Evolutionary conservation across 2,329 filamentous ascomycete species (phyloP), one percentile per base, ranked within the genome.

Genomic region (Fusarium napiforme): DNA sequence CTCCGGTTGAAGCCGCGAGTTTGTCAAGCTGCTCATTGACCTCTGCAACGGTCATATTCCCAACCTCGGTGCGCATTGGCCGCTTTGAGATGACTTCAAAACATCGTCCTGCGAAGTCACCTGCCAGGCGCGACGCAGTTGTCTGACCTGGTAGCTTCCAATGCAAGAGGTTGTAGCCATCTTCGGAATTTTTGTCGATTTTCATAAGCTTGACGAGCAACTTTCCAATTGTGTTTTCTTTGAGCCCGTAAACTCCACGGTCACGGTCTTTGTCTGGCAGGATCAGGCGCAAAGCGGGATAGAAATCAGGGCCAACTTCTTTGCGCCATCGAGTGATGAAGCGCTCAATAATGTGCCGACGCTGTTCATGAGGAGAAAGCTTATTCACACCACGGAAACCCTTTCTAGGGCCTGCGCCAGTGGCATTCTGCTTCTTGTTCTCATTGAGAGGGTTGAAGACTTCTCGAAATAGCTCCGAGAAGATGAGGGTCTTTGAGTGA

Each of bases 181-280:
- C 96, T 72, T 97, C 94, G 0, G 94, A 97, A 77, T 95, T 92
- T 77, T 92, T 93, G 84, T 95, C 92, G 77, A 99, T 97, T 79
- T 95, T 96, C 86, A 97, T 92, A 43, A 97, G 88, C 79, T 95
- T 96, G 66, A 98, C 93, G n/a, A 98, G 86, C 26, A 98, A 84
- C 79, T 95, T 97, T 15, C 92, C 96, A 67, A 99, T 95, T 9
- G 92, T 90, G 80, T 93, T 95, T 84, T 99, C 96, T 80, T 98
- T 98, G 45, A 99, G 86, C 2, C 96, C 94, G 78, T 98, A 99
- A 85, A 97, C 95, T 23, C 93, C 93, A 53, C 96, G 90, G 78
- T 98, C 95, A 43, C 95, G 90, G 79, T 99, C 96, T 79, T 97
- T 97, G 78, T 97, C 94, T 0, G 96, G 95, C 7, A 98, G 87